Base-by-base conservation (phyloP, 2,329 filamentous ascomycete genomes). In the Domatiomyces globalis region DNA sequence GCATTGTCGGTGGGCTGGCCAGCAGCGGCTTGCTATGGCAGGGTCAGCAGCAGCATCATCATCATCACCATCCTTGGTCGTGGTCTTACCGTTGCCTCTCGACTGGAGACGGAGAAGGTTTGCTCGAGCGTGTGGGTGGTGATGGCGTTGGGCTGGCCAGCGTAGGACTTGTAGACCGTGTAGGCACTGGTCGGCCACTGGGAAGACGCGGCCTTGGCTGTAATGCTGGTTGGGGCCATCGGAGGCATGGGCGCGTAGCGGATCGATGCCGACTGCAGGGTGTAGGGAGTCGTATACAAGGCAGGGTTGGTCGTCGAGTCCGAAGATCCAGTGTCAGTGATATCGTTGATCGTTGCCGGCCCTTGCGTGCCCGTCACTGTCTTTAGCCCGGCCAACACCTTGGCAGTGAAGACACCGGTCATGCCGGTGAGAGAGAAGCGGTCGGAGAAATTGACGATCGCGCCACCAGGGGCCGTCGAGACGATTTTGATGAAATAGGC, bases 351-450 rank as follows among this genome's bases (percentile, higher is more conserved):
- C 22, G 43, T 58, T 43, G 46, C 60, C 12, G 56, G 54, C 19
- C 51, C 59, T 22, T 51, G 56, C 4, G 60, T 56, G 53, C 61
- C 12, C 67, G 65, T 44, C 58, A 66, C 49, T 66, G 65, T 44
- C 60, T 64, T 49, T 60, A 68, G n/a, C 59, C 59, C 45, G 67
- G 69, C 6, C 63, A 71, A 55, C 57, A 64, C 46, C 63, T 71
- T 51, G 10, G 50, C 43, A 1, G 73, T 66, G 60, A 82, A 82
- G 4, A 67, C 67, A 39, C 81, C 81, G 1, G 74, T 80, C 81
- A 85, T 84, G 58, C 73, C 74, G 9, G 70, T 71, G 49, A 84
- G 68, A n/a, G 76, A 74, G 66, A 86, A 86, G 55, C 81, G 79
- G 48, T 69, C 60, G 9, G 80, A 83, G 63, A 74, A 84, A 60